Base-by-base conservation (phyloP, 2,329 filamentous ascomycete species). In the Hymenoscyphus repandus region DNA sequence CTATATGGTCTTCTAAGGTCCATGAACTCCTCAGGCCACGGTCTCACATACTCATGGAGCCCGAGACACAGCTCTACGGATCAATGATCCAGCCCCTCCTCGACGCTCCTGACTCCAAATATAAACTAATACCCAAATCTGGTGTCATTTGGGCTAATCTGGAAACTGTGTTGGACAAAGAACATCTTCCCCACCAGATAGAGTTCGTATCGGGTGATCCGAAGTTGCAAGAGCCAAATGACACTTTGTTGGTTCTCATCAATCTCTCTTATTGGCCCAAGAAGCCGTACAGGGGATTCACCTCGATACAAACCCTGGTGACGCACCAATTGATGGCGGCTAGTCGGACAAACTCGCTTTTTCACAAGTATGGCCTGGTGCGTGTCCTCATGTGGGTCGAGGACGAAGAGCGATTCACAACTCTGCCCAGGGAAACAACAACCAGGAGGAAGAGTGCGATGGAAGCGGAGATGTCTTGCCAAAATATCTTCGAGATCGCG, bases 11-110 rank as follows among this genome's bases (percentile, higher is more conserved):
- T 32, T 73, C 74, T 27, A 88, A 85, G 61, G 73, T 97, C 1
- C 83, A 96, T 64, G 75, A 88, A 0, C 71, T 78, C 41, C 74
- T 99, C 6, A 72, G 89, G 61, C 92, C 92, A 4, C 83, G 90
- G 51, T 83, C 80, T 5, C 93, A 99, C 71, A 72, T 96, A 40
- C 74, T 99, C 38, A 76, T 96, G 68, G 91, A 97, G 63, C 82
- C 84, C 2, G 79, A 88, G 32, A 66, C 69, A 2, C 68, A 73
- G 0, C 61, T 77, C 3, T 92, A 87, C 65, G 56, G 69, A 1
- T 72, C 79, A 0, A 81, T 85, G 53, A 78, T 96, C 20, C 61
- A 77, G 15, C 72, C 79, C 0, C 71, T 90, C 1, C 66, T 80
- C 6, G 62, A 74, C 1, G 70, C 70, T 5, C 73, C 75, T 47